phyloP scores from a whole-genome alignment of 805 yeast genomes.

The Sporopachydermia lactativora region DNA sequence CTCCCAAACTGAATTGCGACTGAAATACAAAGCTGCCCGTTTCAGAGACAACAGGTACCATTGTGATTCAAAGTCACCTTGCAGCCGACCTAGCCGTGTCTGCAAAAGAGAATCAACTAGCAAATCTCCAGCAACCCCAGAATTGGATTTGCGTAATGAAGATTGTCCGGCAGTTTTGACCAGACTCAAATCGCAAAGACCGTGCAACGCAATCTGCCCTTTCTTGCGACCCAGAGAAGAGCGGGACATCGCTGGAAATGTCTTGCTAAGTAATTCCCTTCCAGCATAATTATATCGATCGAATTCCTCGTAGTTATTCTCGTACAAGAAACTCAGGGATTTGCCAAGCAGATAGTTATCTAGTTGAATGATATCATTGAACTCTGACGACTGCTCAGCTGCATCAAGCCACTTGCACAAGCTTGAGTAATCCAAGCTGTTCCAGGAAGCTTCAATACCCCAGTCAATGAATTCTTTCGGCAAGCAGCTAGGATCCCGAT shows the following conservation, averaged over 20 bases:
- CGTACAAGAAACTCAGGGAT: slow-evolving; percentile 33
- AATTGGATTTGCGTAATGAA: too few species aligned
- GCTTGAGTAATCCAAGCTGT: slow-evolving; percentile 38
- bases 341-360: slow-evolving; percentile 53
- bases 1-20: slow-evolving; percentile 8
- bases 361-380: slow-evolving; percentile 39
- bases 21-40: slow-evolving; percentile 28
- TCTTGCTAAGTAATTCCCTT: not conserved
- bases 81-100: slow-evolving; percentile 14
- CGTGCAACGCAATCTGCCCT: too few species aligned
- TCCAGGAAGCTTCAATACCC: slow-evolving; percentile 66
- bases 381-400: slow-evolving; percentile 28
- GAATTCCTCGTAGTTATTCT: slow-evolving; percentile 22
- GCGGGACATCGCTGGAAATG: too few species aligned
- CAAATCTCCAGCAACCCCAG: too few species aligned
- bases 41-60: slow-evolving; percentile 48
- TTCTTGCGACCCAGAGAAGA: too few species aligned
- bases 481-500: slow-evolving; percentile 8
- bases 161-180: too few species aligned
- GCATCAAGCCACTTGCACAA: slow-evolving; percentile 45
- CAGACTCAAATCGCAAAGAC: too few species aligned
- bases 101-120: too few species aligned
- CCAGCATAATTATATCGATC: slow-evolving; percentile 4
- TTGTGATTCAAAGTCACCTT: slow-evolving; percentile 43
- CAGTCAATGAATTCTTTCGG: slow-evolving; percentile 47